Base-by-base conservation (phyloP, 176 grass and related monocot species). In the Eleusine indica region DNA sequence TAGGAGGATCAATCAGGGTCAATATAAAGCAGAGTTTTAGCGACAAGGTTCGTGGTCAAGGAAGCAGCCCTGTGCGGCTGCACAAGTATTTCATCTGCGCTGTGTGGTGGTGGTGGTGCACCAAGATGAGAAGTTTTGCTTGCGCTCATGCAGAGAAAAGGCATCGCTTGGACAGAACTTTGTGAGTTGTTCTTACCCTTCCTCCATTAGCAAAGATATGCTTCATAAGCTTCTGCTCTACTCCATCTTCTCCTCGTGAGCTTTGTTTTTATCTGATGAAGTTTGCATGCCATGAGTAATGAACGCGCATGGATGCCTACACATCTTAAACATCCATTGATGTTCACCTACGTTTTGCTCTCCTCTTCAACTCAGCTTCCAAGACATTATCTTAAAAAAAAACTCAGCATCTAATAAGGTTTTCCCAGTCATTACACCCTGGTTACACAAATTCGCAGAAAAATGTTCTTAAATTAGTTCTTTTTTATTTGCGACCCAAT, bases 71-170 rank as follows among this genome's bases (percentile, higher is more conserved):
- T 53, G 8, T 66, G 29, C 32, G 25, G 7, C 25, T 19, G 70
- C 29, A 56, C 28, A 41, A 76, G 78, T 38, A 29, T 43, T 73
- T 72, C 12, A n/a, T 74, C n/a, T n/a, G 61, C 52, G 74, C 14
- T 60, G 43, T 47, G n/a, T 79, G 61, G 80, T 40, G 74, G 19
- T 78, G 58, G 63, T 69, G 69, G 80, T 40, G 69, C 90, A 54
- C 65, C 83, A 71, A 75, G 74, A 92, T 92, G 90, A 79, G 83
- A 80, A 83, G 90, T 9, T 78, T 86, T 49, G 49, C 74, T 19
- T 86, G 78, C 21, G 86, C 70, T 66, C 86, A 85, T 56, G 79
- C 68, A 69, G 82, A 88, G 74, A 88, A 78, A 70, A 74, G 90
- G 61, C 69, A 86, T 40, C 90, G 90, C 29, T 49, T 83, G 64